Percentiles rank a stretch among this genome's conserved stretches.
Conservation (phyloP, 371 early-diverging fungal genomes). For the Mucor lusitanicus region DNA sequence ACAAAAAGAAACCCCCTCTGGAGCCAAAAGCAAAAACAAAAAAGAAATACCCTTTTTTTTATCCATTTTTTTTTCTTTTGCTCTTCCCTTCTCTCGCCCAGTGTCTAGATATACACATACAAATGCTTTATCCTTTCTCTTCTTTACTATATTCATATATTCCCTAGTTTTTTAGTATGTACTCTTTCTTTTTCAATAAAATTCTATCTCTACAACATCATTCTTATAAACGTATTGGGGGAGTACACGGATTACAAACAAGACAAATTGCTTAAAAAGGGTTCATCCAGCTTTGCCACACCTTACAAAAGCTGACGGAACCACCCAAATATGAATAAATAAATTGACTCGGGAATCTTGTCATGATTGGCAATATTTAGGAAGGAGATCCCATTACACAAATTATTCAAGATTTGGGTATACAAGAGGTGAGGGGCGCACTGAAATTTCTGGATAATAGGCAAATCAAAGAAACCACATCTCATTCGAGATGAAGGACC, state of each 20-base stretch:
- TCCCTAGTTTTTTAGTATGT: neutral
- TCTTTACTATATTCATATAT: neutral
- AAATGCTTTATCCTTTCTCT: neutral
- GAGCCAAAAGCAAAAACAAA: neutral
- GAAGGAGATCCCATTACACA: neutral
- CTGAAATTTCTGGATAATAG: neutral
- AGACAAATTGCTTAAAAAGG: slow-evolving; percentile 9
- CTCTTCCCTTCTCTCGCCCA: neutral
- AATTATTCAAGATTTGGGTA: neutral
- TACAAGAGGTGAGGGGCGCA: neutral
- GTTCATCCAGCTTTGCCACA: slow-evolving; percentile 19
- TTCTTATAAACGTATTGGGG: neutral
- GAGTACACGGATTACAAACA: neutral
- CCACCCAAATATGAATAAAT: neutral
- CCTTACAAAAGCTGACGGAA: slow-evolving; percentile 12
- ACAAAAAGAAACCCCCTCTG: neutral
- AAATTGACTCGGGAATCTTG: neutral
- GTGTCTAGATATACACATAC: neutral
- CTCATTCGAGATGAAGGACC: neutral
- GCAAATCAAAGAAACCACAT: neutral
- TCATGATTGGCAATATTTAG: neutral
- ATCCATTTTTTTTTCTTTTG: neutral
- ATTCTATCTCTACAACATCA: neutral
- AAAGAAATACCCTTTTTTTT: neutral
- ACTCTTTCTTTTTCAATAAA: neutral